phyloP scores from a whole-genome alignment of 306 rosid genomes.

The Hippophae rhamnoides region DNA sequence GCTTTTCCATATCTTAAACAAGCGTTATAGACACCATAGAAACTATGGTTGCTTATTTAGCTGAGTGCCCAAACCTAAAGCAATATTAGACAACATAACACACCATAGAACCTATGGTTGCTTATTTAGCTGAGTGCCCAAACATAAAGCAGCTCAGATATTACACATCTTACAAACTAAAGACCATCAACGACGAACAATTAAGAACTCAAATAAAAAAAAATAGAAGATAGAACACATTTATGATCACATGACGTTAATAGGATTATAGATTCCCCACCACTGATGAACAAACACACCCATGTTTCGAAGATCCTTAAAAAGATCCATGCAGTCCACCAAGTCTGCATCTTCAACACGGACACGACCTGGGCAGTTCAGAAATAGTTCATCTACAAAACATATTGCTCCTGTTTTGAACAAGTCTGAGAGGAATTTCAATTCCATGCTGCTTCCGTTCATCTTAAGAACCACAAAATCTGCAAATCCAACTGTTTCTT shows the following conservation, averaged over 20 bases:
- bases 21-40: too few relatives aligned
- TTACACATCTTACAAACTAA: too few relatives aligned
- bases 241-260: conserved; percentile 3
- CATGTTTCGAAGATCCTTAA: conserved; percentile 47
- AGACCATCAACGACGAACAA: too few relatives aligned
- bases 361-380: conserved; percentile 41
- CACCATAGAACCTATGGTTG: too few relatives aligned
- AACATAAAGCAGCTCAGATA: too few relatives aligned
- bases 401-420: conserved; percentile 68
- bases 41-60: too few relatives aligned
- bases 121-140: too few relatives aligned
- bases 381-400: conserved; percentile 69
- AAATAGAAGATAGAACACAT: too few relatives aligned
- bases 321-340: conserved; percentile 54
- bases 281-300: conserved; percentile 91
- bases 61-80: too few relatives aligned
- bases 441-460: conserved; percentile 56
- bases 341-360: conserved; percentile 25
- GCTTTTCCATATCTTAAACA: too few relatives aligned
- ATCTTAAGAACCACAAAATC: conserved; percentile 84
- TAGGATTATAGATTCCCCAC: conserved; percentile 45
- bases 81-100: too few relatives aligned
- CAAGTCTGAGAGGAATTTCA: conserved; percentile 52
- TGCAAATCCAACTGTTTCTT: conserved; percentile 54
- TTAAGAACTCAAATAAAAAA: too few relatives aligned